These are phyloP conservation scores for Phoma herbarum DNA, from an alignment of 2,329 filamentous ascomycete species.

Conservation along the genomic window DNA sequence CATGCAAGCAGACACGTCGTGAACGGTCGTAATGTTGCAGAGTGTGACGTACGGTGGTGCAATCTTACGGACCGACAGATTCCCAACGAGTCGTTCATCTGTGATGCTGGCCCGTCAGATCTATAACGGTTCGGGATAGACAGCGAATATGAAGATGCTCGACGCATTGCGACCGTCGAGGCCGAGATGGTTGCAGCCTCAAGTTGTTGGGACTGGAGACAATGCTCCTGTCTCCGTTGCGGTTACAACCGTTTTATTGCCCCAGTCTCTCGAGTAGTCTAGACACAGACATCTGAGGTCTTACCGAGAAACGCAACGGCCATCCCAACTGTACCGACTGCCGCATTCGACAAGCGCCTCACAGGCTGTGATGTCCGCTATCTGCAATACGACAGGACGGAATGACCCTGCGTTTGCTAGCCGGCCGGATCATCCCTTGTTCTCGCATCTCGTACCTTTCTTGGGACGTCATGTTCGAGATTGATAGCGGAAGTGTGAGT, in stretches of 20 bases:
- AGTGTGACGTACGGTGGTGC: constrained; percentile 3
- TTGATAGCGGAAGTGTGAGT: background rate
- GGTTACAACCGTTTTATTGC: background rate
- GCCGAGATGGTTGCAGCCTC: background rate
- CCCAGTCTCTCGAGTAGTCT: background rate
- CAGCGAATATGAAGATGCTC: background rate
- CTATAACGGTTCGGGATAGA: background rate
- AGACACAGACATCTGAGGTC: background rate
- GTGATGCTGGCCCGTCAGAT: background rate
- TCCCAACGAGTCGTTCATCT: constrained; percentile 4
- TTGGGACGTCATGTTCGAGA: constrained; percentile 16
- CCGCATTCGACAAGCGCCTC: constrained; percentile 6
- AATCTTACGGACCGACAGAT: background rate
- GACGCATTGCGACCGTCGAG: background rate
- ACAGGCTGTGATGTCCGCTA: background rate
- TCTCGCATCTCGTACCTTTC: constrained; percentile 2
- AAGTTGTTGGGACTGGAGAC: background rate
- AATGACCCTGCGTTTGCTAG: constrained; percentile 9
- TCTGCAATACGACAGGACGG: background rate
- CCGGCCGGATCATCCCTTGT: background rate
- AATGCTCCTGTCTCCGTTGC: background rate
- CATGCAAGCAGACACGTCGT: constrained; percentile 2
- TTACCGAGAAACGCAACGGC: background rate
- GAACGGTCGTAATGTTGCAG: constrained; percentile 7
- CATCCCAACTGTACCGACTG: constrained; percentile 1